A percentile compares a stretch with the other conserved stretches of the same genome.
phyloP scores from a whole-genome alignment of 2,329 filamentous ascomycete genomes.

The Pseudohalonectria lignicola region DNA sequence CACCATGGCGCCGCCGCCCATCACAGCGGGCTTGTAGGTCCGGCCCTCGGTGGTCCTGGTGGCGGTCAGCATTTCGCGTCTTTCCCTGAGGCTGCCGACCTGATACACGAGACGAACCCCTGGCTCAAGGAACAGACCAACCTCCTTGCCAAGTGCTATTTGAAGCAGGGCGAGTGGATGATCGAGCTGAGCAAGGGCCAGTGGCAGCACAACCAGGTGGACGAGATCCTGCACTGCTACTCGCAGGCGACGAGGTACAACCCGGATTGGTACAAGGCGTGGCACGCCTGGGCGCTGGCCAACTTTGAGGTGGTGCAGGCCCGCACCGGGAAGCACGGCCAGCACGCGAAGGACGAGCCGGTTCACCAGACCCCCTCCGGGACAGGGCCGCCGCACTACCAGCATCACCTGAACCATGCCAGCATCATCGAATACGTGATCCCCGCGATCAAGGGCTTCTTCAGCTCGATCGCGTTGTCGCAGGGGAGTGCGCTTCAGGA shows the following conservation, averaged over 20 bases:
- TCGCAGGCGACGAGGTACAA: conserved; percentile 89
- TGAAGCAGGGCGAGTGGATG: conserved; percentile 95
- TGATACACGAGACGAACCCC: conserved; percentile 39
- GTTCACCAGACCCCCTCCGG: no score
- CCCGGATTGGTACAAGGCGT: conserved; percentile 94
- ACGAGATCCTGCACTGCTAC: conserved; percentile 86
- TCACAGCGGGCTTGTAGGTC: no score
- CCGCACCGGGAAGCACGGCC: conserved; percentile 47
- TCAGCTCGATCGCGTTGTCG: conserved; percentile 90
- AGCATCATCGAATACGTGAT: conserved; percentile 74
- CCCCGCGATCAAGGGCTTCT: conserved; percentile 90
- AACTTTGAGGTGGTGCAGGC: conserved; percentile 97
- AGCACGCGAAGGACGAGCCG: no score
- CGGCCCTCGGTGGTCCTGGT: no score
- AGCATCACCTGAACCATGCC: conserved; percentile 21
- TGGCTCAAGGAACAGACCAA: conserved; percentile 50
- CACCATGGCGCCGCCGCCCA: background rate
- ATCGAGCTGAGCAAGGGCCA: conserved; percentile 74
- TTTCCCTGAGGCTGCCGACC: conserved; percentile 8
- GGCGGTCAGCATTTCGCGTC: conserved; percentile 2
- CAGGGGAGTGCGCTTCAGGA: conserved; percentile 91
- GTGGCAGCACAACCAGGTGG: conserved; percentile 78
- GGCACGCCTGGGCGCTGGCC: conserved; percentile 96
- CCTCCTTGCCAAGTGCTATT: conserved; percentile 86
- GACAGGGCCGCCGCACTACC: background rate